Conservation (phyloP, 177 flowering plant genomes). For the Vitis hybrid region DNA sequence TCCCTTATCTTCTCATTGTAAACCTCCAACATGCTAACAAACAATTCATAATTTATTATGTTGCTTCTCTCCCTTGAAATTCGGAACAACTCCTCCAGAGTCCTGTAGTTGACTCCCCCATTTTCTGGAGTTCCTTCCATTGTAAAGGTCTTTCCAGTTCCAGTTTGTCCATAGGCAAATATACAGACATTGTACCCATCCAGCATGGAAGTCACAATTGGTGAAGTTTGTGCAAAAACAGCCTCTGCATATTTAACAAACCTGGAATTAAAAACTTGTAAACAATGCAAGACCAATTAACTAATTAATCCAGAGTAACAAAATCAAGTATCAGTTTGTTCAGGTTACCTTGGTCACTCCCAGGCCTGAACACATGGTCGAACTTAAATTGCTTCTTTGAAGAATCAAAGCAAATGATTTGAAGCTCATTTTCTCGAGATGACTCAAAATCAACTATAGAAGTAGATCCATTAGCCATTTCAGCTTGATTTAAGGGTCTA, state of each 20-base stretch:
- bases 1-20: constrained; percentile 91
- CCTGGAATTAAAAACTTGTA: not conserved
- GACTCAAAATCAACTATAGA: constrained; percentile 68
- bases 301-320: too few relatives aligned
- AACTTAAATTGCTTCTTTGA: constrained; percentile 80
- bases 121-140: constrained; percentile 89
- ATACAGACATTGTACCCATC: constrained; percentile 93
- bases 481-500: constrained; percentile 66
- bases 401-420: constrained; percentile 61
- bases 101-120: constrained; percentile 87
- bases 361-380: constrained; percentile 81
- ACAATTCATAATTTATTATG: constrained; percentile 58
- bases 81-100: constrained; percentile 74
- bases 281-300: not conserved
- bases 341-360: constrained; percentile 70
- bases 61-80: constrained; percentile 50
- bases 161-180: constrained; percentile 94
- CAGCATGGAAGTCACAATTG: constrained; percentile 74
- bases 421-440: constrained; percentile 63
- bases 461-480: constrained; percentile 48
- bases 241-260: constrained; percentile 48
- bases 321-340: not conserved
- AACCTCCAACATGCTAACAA: constrained; percentile 91
- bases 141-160: constrained; percentile 90
- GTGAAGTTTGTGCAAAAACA: constrained; percentile 75